Evolutionary conservation across 2,329 filamentous ascomycete species (phyloP), one percentile per base, ranked within the genome.

Genomic region (Paecilomyces sp.): DNA sequence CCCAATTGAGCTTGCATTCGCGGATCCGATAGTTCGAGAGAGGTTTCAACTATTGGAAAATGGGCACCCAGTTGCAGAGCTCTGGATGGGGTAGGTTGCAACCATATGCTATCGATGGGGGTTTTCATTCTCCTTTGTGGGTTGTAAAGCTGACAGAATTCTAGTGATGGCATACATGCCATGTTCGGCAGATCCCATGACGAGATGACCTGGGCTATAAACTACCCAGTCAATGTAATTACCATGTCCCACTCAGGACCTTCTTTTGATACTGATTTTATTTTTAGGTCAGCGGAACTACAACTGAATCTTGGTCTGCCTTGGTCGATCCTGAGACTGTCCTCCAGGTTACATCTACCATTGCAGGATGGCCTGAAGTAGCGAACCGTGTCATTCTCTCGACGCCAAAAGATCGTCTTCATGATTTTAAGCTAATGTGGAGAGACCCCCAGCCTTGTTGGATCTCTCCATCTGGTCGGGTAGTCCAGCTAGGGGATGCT

Each of bases 31-130:
- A 6, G 51, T 60, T 56, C 52, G 56, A 28, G 36, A 60, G 4
- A 52, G 59, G 15, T 60, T 52, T 52, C 58, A 51, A 18, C 51
- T 60, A 22, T 28, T 59, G 24, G 54, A 59, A 41, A 41, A 41
- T 11, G 33, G 33, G 33, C 9, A 36, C 33, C 33, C 33, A 36
- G 33, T 36, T 12, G 34, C 34, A 36, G 8, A 36, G 34, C 34
- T 36, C 34, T 15, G 34, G 34, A 41, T 41, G 34, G 34, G 34
- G 34, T 41, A 41, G n/a, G 34, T 41, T 41, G 11, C 34, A 41
- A 41, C 34, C 34, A 41, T 41, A 41, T 1, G 12, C n/a, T 13
- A 41, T 28, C 25, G 25, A 28, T 28, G 25, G 25, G 12, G n/a
- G 6, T 12, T 41, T 22, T 41, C 11, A 2, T 41, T 41, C n/a